Percentiles rank a stretch among this genome's conserved stretches.
phyloP scores from a whole-genome alignment of 768 basidiomycete species.

The Pleurotus sapidus region DNA sequence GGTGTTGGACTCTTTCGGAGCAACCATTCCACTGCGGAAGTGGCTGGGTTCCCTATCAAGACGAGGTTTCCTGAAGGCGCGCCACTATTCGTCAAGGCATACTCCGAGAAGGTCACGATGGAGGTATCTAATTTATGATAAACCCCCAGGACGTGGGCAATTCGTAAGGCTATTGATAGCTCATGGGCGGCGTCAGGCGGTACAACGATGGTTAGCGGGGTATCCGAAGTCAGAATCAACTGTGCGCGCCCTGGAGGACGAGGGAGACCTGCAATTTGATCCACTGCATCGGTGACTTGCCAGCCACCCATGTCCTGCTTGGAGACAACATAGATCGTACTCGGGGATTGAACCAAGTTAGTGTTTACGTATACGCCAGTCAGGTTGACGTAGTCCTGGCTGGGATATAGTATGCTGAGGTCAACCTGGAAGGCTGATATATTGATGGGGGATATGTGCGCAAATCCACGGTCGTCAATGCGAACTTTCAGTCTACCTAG shows the following conservation, averaged over 20 bases:
- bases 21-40: conserved; percentile 27
- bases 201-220: conserved; percentile 56
- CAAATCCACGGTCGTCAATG: neutral
- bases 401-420: neutral
- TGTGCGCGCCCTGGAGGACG: conserved; percentile 59
- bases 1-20: conserved; percentile 30
- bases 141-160: conserved; percentile 63
- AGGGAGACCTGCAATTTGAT: neutral
- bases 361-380: neutral
- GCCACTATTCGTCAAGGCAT: conserved; percentile 20
- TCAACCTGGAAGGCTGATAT: neutral
- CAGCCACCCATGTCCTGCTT: conserved; percentile 12
- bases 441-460: neutral
- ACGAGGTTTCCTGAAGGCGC: conserved; percentile 51
- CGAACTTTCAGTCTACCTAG: conserved; percentile 1
- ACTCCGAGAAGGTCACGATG: conserved; percentile 45
- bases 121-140: conserved; percentile 72
- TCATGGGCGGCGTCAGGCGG: conserved; percentile 30
- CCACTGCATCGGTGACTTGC: conserved; percentile 2
- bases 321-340: neutral
- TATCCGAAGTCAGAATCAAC: conserved; percentile 53
- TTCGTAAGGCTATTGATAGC: conserved; percentile 55
- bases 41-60: conserved; percentile 45
- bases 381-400: neutral
- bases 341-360: neutral